Base-by-base conservation (phyloP, 208 protist genomes). In the Trypanosoma lewisi region DNA sequence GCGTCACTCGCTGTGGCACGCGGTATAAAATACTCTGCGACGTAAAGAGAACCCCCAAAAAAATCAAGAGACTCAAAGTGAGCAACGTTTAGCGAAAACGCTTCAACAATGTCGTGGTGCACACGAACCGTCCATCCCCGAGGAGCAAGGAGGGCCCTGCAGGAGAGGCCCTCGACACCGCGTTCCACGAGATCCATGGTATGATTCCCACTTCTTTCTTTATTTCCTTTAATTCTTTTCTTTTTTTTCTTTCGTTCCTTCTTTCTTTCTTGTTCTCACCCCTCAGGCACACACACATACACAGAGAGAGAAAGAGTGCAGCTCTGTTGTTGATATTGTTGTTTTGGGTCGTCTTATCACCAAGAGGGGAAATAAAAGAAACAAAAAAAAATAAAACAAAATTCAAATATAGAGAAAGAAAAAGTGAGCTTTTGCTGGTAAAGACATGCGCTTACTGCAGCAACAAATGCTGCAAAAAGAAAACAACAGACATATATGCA, bases 21-120 rank as follows among this genome's bases (percentile, higher is more conserved):
- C 12, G 72, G 77, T 4, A 81, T 33, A 57, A 87, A 91, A 2
- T 87, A 49, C 58, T 91, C 85, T 7, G 79, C 81, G 6, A 91
- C 42, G 47, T 76, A 86, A 11, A 91, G 52, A 0, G 52, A 76
- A 23, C 30, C 61, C 11, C 76, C 73, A 2, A 36, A 52, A 8
- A 50, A 14, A 30, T 70, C 73, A 56, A 82, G 50, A 11, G 69
- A 55, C 64, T 82, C 77, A 42, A 85, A 79, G 16, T 79, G 79
- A 8, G 75, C 72, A 9, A 82, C 81, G 49, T 85, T 85, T 33
- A 76, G 41, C 21, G 60, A 58, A 28, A 56, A 76, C 53, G 49
- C 59, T 14, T 44, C 45, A 4, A 83, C 55, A 63, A 82, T 53
- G 60, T 85, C 75, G 4, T 78, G 77, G 3, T 80, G 66, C 21